Conservation (phyloP, 495 filamentous ascomycete species). For the Sporormia fimetaria region DNA sequence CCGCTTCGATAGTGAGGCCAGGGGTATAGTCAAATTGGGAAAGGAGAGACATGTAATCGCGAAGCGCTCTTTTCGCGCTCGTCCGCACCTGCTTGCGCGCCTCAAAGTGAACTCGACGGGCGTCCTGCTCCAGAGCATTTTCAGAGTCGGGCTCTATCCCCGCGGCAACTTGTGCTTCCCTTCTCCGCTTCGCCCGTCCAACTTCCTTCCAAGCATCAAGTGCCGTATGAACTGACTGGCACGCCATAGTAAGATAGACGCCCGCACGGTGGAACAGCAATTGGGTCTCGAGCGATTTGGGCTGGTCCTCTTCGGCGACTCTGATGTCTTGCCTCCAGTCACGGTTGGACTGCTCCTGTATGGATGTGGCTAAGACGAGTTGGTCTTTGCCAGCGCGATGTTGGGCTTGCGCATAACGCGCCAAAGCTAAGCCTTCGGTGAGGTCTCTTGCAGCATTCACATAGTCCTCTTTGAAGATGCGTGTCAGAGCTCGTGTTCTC, state of each 20-base stretch:
- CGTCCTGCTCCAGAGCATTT: slow-evolving; percentile 26
- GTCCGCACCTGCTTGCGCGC: slow-evolving; percentile 54
- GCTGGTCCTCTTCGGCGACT: slow-evolving; percentile 57
- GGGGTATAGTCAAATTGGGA: slow-evolving; percentile 66
- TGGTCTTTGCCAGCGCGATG: slow-evolving; percentile 38
- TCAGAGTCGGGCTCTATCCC: slow-evolving; percentile 26
- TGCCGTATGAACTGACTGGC: slow-evolving; percentile 47
- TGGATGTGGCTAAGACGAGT: slow-evolving; percentile 36
- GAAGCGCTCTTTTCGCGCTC: slow-evolving; percentile 61
- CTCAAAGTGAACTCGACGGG: slow-evolving; percentile 40
- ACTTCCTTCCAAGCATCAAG: slow-evolving; percentile 35
- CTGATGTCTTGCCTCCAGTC: slow-evolving; percentile 40
- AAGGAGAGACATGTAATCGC: slow-evolving; percentile 58
- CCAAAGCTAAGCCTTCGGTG: slow-evolving; percentile 50
- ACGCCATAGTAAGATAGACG: slow-evolving; percentile 61
- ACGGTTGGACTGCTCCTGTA: slow-evolving; percentile 37
- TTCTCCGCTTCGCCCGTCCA: slow-evolving; percentile 22
- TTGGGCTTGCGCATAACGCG: slow-evolving; percentile 39
- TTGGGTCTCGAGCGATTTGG: slow-evolving; percentile 59
- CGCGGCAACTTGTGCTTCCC: slow-evolving; percentile 11
- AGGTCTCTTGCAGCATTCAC: slow-evolving; percentile 55
- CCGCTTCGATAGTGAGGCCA: slow-evolving; percentile 49
- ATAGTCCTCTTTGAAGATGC: slow-evolving; percentile 64
- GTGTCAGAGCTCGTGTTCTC: slow-evolving; percentile 59
- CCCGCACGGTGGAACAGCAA: slow-evolving; percentile 65